phyloP scores from a whole-genome alignment of 2,329 filamentous ascomycete species.

The Hawksworthiomyces lignivorus region DNA sequence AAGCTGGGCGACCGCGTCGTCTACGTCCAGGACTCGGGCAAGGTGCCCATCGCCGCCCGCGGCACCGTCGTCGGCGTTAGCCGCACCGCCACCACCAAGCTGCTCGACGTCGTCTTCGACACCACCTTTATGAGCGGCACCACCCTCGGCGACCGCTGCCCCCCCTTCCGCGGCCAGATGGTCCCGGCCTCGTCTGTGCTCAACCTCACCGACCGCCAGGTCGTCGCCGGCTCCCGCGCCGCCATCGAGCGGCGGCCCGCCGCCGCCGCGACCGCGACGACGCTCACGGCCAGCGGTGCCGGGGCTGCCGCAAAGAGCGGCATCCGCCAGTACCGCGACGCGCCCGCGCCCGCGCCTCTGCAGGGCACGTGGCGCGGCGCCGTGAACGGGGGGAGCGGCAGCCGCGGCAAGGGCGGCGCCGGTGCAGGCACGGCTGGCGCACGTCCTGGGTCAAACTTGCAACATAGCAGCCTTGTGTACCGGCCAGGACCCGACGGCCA shows the following conservation, averaged over 20 bases:
- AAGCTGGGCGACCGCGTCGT: conserved; percentile 82
- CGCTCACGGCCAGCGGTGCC: conserved; percentile 32
- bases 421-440: conserved; percentile 17
- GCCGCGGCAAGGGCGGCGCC: conserved; percentile 30
- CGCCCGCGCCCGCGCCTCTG: conserved; percentile 46
- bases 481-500: conserved; percentile 25
- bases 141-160: conserved; percentile 80
- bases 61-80: conserved; percentile 96
- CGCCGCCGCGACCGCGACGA: conserved; percentile 36
- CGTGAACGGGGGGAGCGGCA: conserved; percentile 36
- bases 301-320: conserved; percentile 46
- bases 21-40: conserved; percentile 86
- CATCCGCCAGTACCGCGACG: conserved; percentile 51
- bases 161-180: conserved; percentile 88
- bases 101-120: conserved; percentile 92
- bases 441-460: conserved; percentile 28
- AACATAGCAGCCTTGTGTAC: conserved; percentile 47
- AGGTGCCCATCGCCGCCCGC: conserved; percentile 84
- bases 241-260: conserved; percentile 45
- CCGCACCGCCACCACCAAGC: conserved; percentile 69
- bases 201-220: conserved; percentile 76
- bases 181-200: conserved; percentile 82
- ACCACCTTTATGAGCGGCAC: conserved; percentile 95
- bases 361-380: conserved; percentile 52
- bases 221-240: conserved; percentile 60